Percentiles rank a stretch among this genome's conserved stretches.
These are phyloP conservation scores for Isoetes taiwanensis DNA, from an alignment of 75 land plant genomes.

Conservation along the genomic window DNA sequence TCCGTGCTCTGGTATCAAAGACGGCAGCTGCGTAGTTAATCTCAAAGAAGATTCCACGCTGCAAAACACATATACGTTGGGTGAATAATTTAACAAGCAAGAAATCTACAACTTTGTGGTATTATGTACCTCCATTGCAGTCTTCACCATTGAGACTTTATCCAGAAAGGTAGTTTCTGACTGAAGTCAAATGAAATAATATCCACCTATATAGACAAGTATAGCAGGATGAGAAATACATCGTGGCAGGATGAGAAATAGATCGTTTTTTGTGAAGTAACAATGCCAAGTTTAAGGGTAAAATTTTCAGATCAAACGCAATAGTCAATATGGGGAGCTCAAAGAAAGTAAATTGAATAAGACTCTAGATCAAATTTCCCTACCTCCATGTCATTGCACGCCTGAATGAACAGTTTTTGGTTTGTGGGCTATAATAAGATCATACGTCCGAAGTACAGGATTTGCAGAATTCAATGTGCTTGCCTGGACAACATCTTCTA, in stretches of 20 bases:
- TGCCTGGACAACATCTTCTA: slow-evolving; percentile 29
- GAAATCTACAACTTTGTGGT: too few relatives aligned
- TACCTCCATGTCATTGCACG: slow-evolving; percentile 55
- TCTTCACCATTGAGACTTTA: slow-evolving; percentile 45
- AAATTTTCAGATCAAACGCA: too few relatives aligned
- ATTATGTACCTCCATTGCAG: slow-evolving; percentile 58
- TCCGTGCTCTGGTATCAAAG: slow-evolving; percentile 37
- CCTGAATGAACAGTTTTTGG: slow-evolving; percentile 47
- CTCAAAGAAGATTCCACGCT: slow-evolving; percentile 91
- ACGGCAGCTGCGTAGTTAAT: slow-evolving; percentile 50
- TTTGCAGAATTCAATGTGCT: slow-evolving; percentile 29
- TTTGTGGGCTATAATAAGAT: slow-evolving; percentile 58
- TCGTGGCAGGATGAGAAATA: too few relatives aligned
- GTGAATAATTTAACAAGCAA: too few relatives aligned
- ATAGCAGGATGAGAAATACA: too few relatives aligned
- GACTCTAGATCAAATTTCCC: neutral
- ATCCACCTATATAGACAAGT: slow-evolving; percentile 81
- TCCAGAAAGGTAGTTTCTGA: slow-evolving; percentile 47
- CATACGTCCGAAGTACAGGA: slow-evolving; percentile 46
- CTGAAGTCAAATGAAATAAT: slow-evolving; percentile 62
- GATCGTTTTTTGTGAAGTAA: neutral
- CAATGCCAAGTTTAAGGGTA: too few relatives aligned
- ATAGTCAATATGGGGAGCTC: too few relatives aligned
- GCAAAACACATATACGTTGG: too few relatives aligned
- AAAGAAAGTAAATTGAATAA: neutral